phyloP scores from a whole-genome alignment of 192 early-diverging fungal genomes.

The Jimgerdemannia lactiflua region DNA sequence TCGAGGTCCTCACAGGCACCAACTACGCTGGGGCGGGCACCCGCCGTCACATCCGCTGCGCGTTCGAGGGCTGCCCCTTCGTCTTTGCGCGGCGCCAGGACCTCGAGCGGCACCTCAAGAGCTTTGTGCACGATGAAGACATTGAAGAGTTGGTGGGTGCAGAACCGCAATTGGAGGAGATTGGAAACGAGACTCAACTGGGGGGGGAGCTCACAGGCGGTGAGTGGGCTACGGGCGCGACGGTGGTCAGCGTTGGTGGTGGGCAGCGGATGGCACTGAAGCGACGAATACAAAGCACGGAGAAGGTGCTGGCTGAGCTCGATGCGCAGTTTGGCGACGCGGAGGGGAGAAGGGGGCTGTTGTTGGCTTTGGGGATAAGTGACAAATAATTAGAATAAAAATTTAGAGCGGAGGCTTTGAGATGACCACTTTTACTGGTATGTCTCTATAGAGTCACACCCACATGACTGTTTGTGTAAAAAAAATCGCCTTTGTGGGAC shows the following conservation, averaged over 20 bases:
- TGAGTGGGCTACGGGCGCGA: background rate
- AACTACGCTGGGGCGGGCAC: constrained; percentile 9
- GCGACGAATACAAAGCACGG: background rate
- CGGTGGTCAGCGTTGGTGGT: background rate
- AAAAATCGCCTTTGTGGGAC: too few relatives aligned
- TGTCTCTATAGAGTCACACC: too few relatives aligned
- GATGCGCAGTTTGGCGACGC: background rate
- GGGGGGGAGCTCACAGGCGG: background rate
- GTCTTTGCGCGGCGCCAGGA: constrained; percentile 12
- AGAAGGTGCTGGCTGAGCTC: background rate
- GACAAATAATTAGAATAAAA: too few relatives aligned
- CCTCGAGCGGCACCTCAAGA: constrained; percentile 15
- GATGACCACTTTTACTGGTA: too few relatives aligned
- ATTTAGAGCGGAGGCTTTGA: too few relatives aligned
- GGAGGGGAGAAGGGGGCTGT: background rate
- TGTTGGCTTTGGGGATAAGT: background rate
- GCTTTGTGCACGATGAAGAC: constrained; percentile 4
- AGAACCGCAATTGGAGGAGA: background rate
- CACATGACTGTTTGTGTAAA: too few relatives aligned
- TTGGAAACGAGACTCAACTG: background rate
- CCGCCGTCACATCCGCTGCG: constrained; percentile 7
- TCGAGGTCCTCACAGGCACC: background rate
- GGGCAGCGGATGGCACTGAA: background rate
- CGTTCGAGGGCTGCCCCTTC: constrained; percentile 12
- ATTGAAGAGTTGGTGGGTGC: background rate